Conservation (phyloP, 768 basidiomycete species). For the Tricholoma furcatifolium region DNA sequence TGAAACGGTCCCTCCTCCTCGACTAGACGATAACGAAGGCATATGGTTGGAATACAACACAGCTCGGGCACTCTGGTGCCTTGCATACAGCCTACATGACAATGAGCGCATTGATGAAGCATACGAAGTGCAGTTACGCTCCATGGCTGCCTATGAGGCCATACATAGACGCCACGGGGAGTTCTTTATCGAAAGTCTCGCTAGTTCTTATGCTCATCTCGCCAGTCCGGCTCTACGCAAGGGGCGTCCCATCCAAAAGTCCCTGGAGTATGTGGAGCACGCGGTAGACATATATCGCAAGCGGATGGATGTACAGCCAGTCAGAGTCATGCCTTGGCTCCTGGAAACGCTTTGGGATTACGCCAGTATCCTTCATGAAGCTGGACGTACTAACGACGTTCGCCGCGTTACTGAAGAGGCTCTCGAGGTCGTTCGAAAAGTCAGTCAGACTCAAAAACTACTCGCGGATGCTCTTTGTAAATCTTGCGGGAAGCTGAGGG, state of each 20-base stretch:
- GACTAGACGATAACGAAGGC: constrained; percentile 4
- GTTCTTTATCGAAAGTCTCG: constrained; percentile 5
- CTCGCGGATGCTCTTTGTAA: constrained; percentile 11
- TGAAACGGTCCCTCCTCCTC: background rate
- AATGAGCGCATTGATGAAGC: constrained; percentile 6
- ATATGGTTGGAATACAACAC: constrained; percentile 13
- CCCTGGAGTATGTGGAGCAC: constrained; percentile 1
- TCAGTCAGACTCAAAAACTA: constrained; percentile 6
- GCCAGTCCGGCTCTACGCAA: background rate
- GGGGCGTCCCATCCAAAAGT: background rate
- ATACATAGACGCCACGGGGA: background rate
- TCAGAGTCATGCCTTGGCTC: constrained; percentile 2
- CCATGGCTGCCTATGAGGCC: background rate
- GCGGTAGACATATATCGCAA: constrained; percentile 10
- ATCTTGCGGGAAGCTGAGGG: constrained; percentile 5
- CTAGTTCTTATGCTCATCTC: constrained; percentile 11
- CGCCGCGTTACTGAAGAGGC: constrained; percentile 6
- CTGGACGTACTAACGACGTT: constrained; percentile 6
- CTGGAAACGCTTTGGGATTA: constrained; percentile 12
- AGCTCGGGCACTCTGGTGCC: constrained; percentile 7
- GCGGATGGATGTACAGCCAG: background rate
- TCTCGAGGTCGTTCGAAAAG: constrained; percentile 5
- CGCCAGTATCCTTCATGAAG: constrained; percentile 6
- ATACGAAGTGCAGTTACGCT: constrained; percentile 4
- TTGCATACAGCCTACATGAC: constrained; percentile 10